These are phyloP conservation scores for Heracleum sosnowskyi DNA, from an alignment of 129 eudicot species.

Conservation along the genomic window DNA sequence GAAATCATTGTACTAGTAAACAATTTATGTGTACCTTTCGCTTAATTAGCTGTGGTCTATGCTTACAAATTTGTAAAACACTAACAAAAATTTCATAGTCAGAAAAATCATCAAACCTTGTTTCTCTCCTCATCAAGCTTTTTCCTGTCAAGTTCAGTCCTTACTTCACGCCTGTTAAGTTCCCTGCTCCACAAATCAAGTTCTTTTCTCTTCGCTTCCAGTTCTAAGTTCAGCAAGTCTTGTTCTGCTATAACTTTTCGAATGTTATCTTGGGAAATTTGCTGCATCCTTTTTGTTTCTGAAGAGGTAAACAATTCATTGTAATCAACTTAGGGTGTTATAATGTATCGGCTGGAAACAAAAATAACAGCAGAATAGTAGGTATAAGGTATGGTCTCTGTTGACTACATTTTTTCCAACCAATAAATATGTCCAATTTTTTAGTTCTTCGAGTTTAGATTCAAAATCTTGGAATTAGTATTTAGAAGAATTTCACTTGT, in stretches of 20 bases:
- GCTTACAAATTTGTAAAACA: not conserved
- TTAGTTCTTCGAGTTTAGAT: too few relatives aligned
- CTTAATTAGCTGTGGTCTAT: too few relatives aligned
- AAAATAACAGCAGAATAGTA: not conserved
- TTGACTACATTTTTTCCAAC: too few relatives aligned
- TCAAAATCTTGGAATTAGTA: too few relatives aligned
- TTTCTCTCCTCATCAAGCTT: not conserved
- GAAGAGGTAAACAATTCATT: slow-evolving; percentile 9
- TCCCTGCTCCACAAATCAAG: slow-evolving; percentile 45
- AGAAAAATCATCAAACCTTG: slow-evolving; percentile 17
- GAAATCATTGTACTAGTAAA: too few relatives aligned
- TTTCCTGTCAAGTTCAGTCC: not conserved
- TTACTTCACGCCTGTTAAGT: not conserved
- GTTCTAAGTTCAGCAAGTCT: slow-evolving; percentile 45
- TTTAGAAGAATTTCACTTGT: too few relatives aligned
- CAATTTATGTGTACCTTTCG: too few relatives aligned
- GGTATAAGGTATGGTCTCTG: too few relatives aligned
- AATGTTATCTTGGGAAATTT: slow-evolving; percentile 52
- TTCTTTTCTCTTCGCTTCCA: slow-evolving; percentile 48
- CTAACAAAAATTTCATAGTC: not conserved
- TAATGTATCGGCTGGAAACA: not conserved
- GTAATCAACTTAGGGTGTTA: not conserved
- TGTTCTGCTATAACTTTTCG: slow-evolving; percentile 68
- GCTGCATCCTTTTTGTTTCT: slow-evolving; percentile 81
- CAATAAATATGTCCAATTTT: too few relatives aligned